These are phyloP conservation scores for Paracoccidioides brasiliensis DNA, from an alignment of 2,329 filamentous ascomycete genomes.

Conservation along the genomic window DNA sequence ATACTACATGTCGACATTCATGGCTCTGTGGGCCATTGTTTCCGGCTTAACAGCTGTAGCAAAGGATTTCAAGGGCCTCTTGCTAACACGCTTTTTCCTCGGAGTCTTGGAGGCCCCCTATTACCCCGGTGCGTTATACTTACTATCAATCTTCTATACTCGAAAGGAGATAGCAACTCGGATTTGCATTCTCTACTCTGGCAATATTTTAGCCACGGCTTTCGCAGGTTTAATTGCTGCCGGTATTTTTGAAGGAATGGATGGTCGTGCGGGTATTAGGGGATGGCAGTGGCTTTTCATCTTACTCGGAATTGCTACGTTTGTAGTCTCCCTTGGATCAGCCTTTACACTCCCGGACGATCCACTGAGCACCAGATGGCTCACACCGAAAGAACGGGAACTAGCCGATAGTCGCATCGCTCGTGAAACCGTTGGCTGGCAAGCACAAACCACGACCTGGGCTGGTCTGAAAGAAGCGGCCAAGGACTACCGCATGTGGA, in stretches of 20 bases:
- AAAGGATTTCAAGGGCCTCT: constrained; percentile 27
- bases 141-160: constrained; percentile 55
- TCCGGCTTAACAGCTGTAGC: constrained; percentile 20
- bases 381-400: constrained; percentile 20
- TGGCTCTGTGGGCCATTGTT: constrained; percentile 20
- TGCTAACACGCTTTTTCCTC: constrained; percentile 28
- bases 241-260: constrained; percentile 47
- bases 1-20: constrained; percentile 29
- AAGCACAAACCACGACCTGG: constrained; percentile 28
- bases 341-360: constrained; percentile 32
- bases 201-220: constrained; percentile 47
- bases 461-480: constrained; percentile 25
- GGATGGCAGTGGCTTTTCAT: constrained; percentile 51
- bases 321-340: constrained; percentile 29
- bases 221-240: constrained; percentile 48
- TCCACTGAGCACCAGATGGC: constrained; percentile 27
- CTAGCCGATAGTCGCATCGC: constrained; percentile 34
- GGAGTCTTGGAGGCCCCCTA: constrained; percentile 32
- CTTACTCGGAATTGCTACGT: constrained; percentile 41
- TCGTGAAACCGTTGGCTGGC: constrained; percentile 33
- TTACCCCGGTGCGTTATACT: constrained; percentile 48
- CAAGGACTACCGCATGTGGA: constrained; percentile 26
- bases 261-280: constrained; percentile 40
- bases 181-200: constrained; percentile 47
- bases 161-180: constrained; percentile 43